Conservation (phyloP, 805 yeast species). For the Kazachstania africana region DNA sequence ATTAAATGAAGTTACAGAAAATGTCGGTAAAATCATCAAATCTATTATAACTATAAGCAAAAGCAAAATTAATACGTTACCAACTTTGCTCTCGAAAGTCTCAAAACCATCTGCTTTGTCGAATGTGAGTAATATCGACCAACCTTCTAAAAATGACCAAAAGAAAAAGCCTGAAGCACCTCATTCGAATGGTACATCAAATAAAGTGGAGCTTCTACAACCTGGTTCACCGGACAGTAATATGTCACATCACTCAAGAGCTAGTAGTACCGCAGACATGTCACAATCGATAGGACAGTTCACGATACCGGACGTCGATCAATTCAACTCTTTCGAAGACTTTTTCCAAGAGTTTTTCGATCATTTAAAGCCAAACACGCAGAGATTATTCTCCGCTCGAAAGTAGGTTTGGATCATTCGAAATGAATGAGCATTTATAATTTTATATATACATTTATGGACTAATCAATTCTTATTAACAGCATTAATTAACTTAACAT, state of each 20-base stretch:
- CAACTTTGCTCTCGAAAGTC: too few species aligned
- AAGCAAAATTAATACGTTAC: conserved; percentile 10
- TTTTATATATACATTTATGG: not conserved
- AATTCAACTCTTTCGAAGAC: conserved; percentile 43
- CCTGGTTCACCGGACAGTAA: not conserved
- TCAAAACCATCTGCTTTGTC: conserved; percentile 1
- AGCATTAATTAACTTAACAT: conserved; percentile 19
- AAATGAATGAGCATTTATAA: not conserved
- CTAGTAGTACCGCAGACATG: not conserved
- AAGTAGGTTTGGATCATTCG: not conserved
- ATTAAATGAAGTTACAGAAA: conserved; percentile 47
- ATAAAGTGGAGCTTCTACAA: not conserved
- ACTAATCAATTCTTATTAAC: not conserved
- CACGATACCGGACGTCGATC: conserved; percentile 35
- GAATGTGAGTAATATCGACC: not conserved
- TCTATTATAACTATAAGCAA: conserved; percentile 37
- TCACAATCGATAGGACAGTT: not conserved
- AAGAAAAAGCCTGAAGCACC: too few species aligned
- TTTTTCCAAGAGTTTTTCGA: conserved; percentile 40
- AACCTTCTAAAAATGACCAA: not conserved
- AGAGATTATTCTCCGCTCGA: conserved; percentile 16
- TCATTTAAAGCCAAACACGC: conserved; percentile 25
- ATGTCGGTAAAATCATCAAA: conserved; percentile 44
- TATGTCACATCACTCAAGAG: not conserved
- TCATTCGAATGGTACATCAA: not conserved